phyloP scores from a whole-genome alignment of 768 basidiomycete species.

The Suillus discolor region DNA sequence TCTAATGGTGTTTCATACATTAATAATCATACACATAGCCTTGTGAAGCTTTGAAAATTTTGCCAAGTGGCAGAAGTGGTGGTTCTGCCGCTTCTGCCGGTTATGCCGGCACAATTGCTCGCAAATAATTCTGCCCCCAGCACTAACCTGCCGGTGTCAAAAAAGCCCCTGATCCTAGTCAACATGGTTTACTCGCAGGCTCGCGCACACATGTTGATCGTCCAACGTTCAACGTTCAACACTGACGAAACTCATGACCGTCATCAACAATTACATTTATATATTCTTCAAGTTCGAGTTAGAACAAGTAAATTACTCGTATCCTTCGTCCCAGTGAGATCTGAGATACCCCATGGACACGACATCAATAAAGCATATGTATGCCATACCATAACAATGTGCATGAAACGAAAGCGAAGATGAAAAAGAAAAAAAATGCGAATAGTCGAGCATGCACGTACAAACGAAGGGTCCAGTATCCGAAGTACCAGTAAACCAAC shows the following conservation, averaged over 20 bases:
- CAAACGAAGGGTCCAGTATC: not conserved
- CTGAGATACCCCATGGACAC: not conserved
- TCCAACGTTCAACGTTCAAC: no score
- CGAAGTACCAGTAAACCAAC: not conserved
- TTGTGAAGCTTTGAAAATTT: no score
- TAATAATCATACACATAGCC: no score
- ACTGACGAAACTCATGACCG: not conserved
- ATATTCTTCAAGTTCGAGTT: slow-evolving; percentile 3
- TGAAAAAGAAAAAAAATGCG: not conserved
- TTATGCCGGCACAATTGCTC: no score
- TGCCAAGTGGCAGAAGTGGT: no score
- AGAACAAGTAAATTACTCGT: not conserved
- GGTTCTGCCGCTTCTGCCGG: no score
- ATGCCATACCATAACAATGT: not conserved
- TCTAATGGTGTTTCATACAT: no score
- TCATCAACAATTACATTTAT: slow-evolving; percentile 1
- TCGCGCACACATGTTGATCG: no score
- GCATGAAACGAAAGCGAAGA: not conserved
- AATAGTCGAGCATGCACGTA: not conserved
- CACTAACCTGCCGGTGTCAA: no score
- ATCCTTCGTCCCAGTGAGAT: not conserved
- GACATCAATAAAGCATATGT: slow-evolving; percentile 1
- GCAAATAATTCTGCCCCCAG: no score
- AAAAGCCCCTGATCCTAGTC: no score
- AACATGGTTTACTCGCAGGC: no score